Evolutionary conservation across 495 filamentous ascomycete genomes (phyloP), one percentile per base, ranked within the genome.

Genomic region (Copromyces sp.): DNA sequence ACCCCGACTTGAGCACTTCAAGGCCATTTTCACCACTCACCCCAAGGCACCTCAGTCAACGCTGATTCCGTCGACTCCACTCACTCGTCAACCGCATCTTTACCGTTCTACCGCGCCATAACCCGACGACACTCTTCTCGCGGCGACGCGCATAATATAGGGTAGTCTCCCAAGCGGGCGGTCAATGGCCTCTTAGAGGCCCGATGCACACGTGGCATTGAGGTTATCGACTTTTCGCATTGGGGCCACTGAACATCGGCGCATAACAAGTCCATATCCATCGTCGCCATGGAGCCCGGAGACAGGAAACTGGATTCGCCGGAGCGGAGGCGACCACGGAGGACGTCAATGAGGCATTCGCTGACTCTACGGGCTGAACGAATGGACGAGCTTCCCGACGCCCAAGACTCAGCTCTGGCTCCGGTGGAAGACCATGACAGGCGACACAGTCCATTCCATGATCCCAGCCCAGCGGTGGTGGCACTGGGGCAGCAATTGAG

Each of bases 271-370:
- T 59, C 20, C 47, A 65, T 1, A 3, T 65, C 53, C 29, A 35
- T 35, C 14, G 53, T 72, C 40, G 75, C 71, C 47, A 86, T 86
- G 84, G 83, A 79, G 53, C 71, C 74, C 24, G 39, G 70, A 68
- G 74, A 77, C 74, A 75, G 76, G 45, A 80, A 80, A 29, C 73
- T 80, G 70, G 80, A 80, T 65, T 17, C 29, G 29, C 53, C 53
- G 8, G 53, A 65, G 53, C 29, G 53, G 29, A 65, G 53, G 53
- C 53, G 53, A 37, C 35, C 53, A 65, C 76, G 83, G 74, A 77
- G 79, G 71, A 71, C 78, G 35, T 83, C 83, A 53, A 75, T 70
- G 16, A 81, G 82, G 74, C 73, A 75, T 6, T 83, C 83, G 32
- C 70, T 77, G 35, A 79, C 53, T 37, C 53, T 65, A 65, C 53